A percentile compares a stretch with the other conserved stretches of the same genome.
phyloP scores from a whole-genome alignment of 768 basidiomycete genomes.

The Lactarius indigo region DNA sequence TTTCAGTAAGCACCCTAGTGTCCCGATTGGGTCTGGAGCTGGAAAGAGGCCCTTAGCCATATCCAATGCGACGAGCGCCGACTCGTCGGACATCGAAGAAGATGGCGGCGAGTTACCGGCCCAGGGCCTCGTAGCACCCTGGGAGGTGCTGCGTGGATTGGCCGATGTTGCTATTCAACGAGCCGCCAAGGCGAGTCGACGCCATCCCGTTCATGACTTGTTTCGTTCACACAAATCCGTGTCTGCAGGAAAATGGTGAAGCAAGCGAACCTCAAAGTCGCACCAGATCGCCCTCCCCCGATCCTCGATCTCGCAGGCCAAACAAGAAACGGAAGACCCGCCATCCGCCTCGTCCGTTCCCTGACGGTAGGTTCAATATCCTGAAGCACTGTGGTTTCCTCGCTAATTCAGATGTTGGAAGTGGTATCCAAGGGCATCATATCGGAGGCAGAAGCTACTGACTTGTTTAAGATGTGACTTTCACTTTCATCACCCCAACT shows the following conservation, averaged over 20 bases:
- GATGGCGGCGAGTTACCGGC: conserved; percentile 82
- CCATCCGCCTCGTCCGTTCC: conserved; percentile 61
- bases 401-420: conserved; percentile 31
- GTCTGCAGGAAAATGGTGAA: conserved; percentile 69
- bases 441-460: conserved; percentile 76
- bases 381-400: not conserved
- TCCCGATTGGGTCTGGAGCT: conserved; percentile 35
- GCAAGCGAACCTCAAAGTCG: conserved; percentile 74
- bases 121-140: conserved; percentile 78
- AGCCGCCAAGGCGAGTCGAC: conserved; percentile 60
- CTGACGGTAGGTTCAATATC: conserved; percentile 55
- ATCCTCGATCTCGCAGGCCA: conserved; percentile 59
- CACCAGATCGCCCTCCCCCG: conserved; percentile 68
- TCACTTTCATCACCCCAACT: conserved; percentile 11
- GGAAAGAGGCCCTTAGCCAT: conserved; percentile 56
- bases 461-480: conserved; percentile 79
- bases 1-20: conserved; percentile 28
- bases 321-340: conserved; percentile 69
- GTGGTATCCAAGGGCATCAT: conserved; percentile 85
- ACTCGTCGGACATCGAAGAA: conserved; percentile 83
- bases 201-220: not conserved
- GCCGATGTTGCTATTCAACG: conserved; percentile 80
- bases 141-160: conserved; percentile 78
- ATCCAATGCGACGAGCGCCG: conserved; percentile 70
- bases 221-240: not conserved